Base-by-base conservation (phyloP, 768 basidiomycete species). In the Leccinum variicolor region DNA sequence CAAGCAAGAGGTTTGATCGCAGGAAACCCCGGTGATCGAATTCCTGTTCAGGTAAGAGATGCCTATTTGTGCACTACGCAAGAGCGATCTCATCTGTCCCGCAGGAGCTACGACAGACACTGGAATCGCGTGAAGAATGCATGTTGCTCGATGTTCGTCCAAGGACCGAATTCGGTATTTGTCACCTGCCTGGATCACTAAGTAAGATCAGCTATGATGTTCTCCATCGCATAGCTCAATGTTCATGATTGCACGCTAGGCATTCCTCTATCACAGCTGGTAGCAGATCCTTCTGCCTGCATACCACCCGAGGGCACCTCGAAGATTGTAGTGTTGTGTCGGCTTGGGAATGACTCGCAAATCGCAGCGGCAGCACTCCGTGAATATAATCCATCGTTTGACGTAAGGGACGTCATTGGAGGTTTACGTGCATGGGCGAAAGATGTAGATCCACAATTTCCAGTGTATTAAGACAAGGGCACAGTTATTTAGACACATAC, bases 261-360 rank as follows among this genome's bases (percentile, higher is more conserved):
- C 65, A 74, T 94, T 13, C 90, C 94, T 0, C 78, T 97, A 11
- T 74, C 76, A 21, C 76, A 81, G 43, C 75, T 95, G 3, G 75
- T 89, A 1, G 79, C 82, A 3, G 75, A 85, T 54, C 94, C 92
- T 1, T 60, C 69, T n/a, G 63, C 72, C 1, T 70, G 77, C 53
- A 51, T 84, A n/a, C 65, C 75, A 6, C 39, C 61, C 3, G 61
- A 66, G 41, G 50, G 57, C 26, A 53, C 59, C 19, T 68, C 62
- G 10, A 70, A 76, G 9, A 49, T 68, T 17, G 85, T 85, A 58
- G 75, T 97, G 17, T 72, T 97, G 26, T 98, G 95, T 72, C 81
- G 92, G 29, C 77, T 93, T 21, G 95, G 96, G 5, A 98, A 98
- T 66, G 96, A 98, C 70, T 96, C 93, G 1, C 91, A 93, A 69